Percentiles rank a stretch among this genome's conserved stretches.
Evolutionary conservation across 768 basidiomycete genomes (phyloP).

Genomic region (Cantharellus anzutake): DNA sequence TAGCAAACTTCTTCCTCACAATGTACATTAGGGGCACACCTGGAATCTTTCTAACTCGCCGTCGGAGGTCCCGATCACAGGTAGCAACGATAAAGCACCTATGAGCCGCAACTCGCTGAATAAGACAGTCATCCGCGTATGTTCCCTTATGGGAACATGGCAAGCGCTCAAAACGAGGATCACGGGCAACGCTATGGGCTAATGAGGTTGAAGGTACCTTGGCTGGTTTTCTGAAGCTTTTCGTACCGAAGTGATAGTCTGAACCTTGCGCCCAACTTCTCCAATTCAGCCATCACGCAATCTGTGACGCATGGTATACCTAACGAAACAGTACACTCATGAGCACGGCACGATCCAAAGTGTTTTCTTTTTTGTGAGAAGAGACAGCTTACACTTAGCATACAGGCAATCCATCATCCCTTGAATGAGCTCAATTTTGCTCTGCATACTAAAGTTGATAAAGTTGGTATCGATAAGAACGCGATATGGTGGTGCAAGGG

Average conservation of each 20-base stretch:
- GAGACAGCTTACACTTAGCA: constrained; percentile 62
- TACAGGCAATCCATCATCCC: constrained; percentile 99
- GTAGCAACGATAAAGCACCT: constrained; percentile 97
- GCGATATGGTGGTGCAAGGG: constrained; percentile 91
- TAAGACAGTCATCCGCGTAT: constrained; percentile 98
- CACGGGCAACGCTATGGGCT: constrained; percentile 69
- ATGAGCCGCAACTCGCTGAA: constrained; percentile 86
- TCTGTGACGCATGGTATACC: constrained; percentile 99
- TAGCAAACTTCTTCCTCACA: constrained; percentile 76
- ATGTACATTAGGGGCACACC: constrained; percentile 98
- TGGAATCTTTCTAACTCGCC: constrained; percentile 79
- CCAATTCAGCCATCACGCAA: constrained; percentile 95
- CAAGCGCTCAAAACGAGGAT: constrained; percentile 90
- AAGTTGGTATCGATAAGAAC: constrained; percentile 99
- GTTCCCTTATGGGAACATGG: constrained; percentile 85
- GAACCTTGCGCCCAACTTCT: constrained; percentile 92
- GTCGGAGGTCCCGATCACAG: constrained; percentile 85
- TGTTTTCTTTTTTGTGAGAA: not conserved
- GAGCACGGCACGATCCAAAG: not conserved
- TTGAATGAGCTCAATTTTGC: constrained; percentile 84
- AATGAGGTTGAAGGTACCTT: not conserved
- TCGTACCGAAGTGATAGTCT: constrained; percentile 79
- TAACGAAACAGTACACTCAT: constrained; percentile 17
- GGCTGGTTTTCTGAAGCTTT: too few species aligned
- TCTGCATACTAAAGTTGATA: constrained; percentile 96